phyloP scores from a whole-genome alignment of 345 rosid species.

The Bruguiera gymnorhiza region DNA sequence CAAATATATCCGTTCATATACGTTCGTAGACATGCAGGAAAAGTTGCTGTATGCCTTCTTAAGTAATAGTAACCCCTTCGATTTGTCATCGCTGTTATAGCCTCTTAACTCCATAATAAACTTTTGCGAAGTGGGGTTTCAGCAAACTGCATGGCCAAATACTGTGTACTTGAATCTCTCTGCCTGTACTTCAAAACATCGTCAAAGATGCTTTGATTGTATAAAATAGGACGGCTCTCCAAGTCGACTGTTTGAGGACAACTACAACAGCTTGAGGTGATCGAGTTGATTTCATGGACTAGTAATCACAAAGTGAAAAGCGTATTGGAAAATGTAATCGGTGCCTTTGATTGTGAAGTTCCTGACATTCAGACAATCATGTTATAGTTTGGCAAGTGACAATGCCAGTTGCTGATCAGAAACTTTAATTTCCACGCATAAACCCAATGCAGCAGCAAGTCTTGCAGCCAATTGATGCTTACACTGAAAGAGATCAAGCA shows the following conservation, averaged over 20 bases:
- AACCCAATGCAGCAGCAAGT: constrained; percentile 62
- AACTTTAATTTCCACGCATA: constrained; percentile 48
- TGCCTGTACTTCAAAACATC: too few species aligned
- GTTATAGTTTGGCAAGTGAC: constrained; percentile 55
- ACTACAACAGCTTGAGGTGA: neutral
- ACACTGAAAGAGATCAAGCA: constrained; percentile 40
- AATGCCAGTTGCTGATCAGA: constrained; percentile 70
- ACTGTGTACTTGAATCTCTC: too few species aligned
- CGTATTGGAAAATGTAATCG: too few species aligned
- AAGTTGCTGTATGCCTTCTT: too few species aligned
- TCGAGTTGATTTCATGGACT: neutral
- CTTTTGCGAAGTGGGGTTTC: neutral
- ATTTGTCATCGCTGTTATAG: neutral
- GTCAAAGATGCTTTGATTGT: too few species aligned
- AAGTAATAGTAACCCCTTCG: too few species aligned
- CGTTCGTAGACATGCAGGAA: too few species aligned
- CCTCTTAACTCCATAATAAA: neutral
- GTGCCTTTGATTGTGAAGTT: too few species aligned
- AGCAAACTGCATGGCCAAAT: too few species aligned
- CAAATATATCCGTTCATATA: neutral
- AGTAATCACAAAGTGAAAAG: too few species aligned
- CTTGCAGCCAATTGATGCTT: constrained; percentile 89
- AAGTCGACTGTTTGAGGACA: neutral
- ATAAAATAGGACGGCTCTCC: too few species aligned
- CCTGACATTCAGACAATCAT: too few species aligned